These are phyloP conservation scores for Prillingera fragicola DNA, from an alignment of 1,284 basidiomycete genomes.

Conservation along the genomic window DNA sequence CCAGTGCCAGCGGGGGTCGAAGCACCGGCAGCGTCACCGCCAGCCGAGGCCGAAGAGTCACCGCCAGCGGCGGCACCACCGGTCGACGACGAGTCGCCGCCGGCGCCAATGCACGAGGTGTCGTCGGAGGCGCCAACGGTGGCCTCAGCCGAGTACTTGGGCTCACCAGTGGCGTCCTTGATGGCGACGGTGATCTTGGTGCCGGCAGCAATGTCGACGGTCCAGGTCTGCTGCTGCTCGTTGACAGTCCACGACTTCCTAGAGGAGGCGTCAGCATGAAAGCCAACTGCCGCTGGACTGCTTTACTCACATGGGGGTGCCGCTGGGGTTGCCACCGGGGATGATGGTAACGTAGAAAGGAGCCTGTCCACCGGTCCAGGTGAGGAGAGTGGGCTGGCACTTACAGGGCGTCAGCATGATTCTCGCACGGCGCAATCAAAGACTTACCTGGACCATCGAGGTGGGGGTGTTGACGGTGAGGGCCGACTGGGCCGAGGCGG, in stretches of 20 bases:
- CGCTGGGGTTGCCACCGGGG: constrained; percentile 60
- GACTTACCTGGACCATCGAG: constrained; percentile 27
- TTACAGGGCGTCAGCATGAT: constrained; percentile 5
- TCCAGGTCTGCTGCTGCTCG: constrained; percentile 59
- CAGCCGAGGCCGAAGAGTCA: constrained; percentile 3
- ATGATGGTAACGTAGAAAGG: constrained; percentile 66
- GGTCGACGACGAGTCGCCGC: constrained; percentile 5
- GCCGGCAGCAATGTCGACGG: constrained; percentile 54
- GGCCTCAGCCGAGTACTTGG: constrained; percentile 31
- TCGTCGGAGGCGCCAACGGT: constrained; percentile 14
- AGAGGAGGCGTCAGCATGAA: background rate
- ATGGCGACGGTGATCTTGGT: constrained; percentile 45
- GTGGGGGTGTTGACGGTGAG: constrained; percentile 60
- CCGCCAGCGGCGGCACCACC: constrained; percentile 4
- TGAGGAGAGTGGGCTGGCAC: constrained; percentile 48
- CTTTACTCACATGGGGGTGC: constrained; percentile 53
- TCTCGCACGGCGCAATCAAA: background rate
- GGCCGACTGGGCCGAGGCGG: constrained; percentile 34
- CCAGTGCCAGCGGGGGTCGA: constrained; percentile 4
- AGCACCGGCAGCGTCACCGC: constrained; percentile 9
- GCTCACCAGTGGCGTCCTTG: constrained; percentile 32
- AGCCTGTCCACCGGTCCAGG: constrained; percentile 56
- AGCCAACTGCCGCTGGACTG: background rate
- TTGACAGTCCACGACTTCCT: constrained; percentile 30
- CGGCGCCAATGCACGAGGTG: constrained; percentile 19